phyloP scores from a whole-genome alignment of 371 early-diverging fungal species.

The Apophysomyces elegans region DNA sequence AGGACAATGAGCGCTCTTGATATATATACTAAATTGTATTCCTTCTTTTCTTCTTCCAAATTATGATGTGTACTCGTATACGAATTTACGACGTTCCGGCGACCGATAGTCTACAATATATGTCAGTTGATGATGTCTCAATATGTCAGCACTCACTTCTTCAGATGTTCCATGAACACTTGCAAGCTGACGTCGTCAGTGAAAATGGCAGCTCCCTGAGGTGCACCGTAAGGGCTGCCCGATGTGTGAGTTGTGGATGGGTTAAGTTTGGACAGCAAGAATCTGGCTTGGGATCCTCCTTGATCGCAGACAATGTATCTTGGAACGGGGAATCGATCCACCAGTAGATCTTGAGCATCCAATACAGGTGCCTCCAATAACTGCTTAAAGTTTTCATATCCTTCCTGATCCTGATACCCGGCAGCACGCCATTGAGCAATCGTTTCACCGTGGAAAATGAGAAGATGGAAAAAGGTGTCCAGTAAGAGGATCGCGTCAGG shows the following conservation, averaged over 20 bases:
- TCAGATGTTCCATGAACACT: conserved; percentile 97
- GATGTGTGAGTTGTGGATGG: conserved; percentile 96
- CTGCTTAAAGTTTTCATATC: conserved; percentile 85
- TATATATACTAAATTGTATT: too few relatives aligned
- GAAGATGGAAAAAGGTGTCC: conserved; percentile 86
- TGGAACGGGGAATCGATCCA: conserved; percentile 98
- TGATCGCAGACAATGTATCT: conserved; percentile 98
- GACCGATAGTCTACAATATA: conserved; percentile 43
- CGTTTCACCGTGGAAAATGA: conserved; percentile 55
- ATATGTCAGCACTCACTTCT: conserved; percentile 63
- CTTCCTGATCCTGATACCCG: conserved; percentile 55
- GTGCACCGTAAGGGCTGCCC: conserved; percentile 67
- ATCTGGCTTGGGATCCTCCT: conserved; percentile 99
- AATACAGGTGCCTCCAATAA: conserved; percentile 89
- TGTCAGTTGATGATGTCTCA: background rate
- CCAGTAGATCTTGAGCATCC: conserved; percentile 91
- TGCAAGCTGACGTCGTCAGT: conserved; percentile 98
- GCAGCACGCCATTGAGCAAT: conserved; percentile 74
- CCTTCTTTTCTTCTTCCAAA: background rate
- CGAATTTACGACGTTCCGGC: conserved; percentile 47
- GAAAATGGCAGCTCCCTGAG: conserved; percentile 85
- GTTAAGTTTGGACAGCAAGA: conserved; percentile 98
- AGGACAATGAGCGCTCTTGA: too few relatives aligned
- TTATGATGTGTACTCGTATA: conserved; percentile 10
- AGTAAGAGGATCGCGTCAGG: conserved; percentile 96